Percentiles rank a stretch among this genome's conserved stretches.
Conservation (phyloP, 352 stramenopile genomes). For the Hyaloperonospora brassicae region DNA sequence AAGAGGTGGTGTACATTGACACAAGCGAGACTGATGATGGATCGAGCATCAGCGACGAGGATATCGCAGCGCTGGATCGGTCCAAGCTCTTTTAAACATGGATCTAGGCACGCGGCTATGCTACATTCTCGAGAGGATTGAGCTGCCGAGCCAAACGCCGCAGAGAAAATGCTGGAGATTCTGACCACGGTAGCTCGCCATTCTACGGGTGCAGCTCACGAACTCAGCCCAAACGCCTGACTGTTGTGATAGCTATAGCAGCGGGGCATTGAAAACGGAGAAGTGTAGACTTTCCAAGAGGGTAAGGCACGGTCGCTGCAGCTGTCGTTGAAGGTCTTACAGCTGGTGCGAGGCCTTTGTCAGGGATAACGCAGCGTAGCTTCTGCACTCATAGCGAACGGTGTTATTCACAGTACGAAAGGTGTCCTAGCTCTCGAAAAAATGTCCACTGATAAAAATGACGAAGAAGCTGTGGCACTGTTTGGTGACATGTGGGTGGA, state of each 20-base stretch:
- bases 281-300: constrained; percentile 29
- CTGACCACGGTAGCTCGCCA: constrained; percentile 38
- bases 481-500: constrained; percentile 39
- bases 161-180: constrained; percentile 57
- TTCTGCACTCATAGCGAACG: constrained; percentile 28
- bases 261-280: constrained; percentile 45
- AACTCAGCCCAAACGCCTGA: constrained; percentile 37
- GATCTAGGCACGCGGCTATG: constrained; percentile 41
- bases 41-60: constrained; percentile 36
- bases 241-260: constrained; percentile 39
- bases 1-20: constrained; percentile 51
- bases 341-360: constrained; percentile 39
- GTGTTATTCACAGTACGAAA: constrained; percentile 52
- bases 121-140: constrained; percentile 44
- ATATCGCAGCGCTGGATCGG: constrained; percentile 41
- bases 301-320: constrained; percentile 24
- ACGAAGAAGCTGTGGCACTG: constrained; percentile 15
- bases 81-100: constrained; percentile 54
- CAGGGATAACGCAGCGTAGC: constrained; percentile 40
- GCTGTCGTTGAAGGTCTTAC: constrained; percentile 35
- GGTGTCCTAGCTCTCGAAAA: constrained; percentile 44
- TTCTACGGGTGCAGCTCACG: constrained; percentile 37
- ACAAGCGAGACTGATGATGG: constrained; percentile 33
- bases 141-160: constrained; percentile 33
- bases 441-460: constrained; percentile 13